Evolutionary conservation across 2,329 filamentous ascomycete species (phyloP).

Genomic region (Cladosporium austrohemisphaericum): DNA sequence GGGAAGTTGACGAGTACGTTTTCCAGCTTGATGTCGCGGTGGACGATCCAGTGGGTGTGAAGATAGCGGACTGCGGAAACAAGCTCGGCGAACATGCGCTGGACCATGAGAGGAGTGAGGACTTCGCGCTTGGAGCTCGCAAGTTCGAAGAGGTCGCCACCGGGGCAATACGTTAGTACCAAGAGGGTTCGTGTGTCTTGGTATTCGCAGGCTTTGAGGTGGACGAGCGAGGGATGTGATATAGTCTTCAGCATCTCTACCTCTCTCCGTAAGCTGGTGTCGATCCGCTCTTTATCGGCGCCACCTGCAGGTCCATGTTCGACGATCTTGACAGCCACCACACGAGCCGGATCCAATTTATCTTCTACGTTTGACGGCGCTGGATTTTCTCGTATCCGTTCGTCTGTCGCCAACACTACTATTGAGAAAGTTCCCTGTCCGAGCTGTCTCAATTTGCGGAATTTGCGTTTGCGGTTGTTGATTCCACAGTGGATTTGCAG

Average conservation of each 20-base stretch:
- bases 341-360: constrained; percentile 63
- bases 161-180: constrained; percentile 86
- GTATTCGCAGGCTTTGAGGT: constrained; percentile 87
- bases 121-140: constrained; percentile 68
- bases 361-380: constrained; percentile 43
- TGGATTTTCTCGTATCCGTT: constrained; percentile 47
- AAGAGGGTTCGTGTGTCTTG: constrained; percentile 78
- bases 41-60: constrained; percentile 81
- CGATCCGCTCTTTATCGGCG: constrained; percentile 86
- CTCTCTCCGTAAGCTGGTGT: constrained; percentile 90
- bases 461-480: constrained; percentile 72
- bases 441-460: constrained; percentile 74
- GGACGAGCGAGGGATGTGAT: constrained; percentile 83
- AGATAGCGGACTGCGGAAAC: constrained; percentile 82
- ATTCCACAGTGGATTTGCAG: constrained; percentile 50
- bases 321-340: constrained; percentile 93
- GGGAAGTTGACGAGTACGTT: constrained; percentile 91
- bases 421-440: constrained; percentile 95
- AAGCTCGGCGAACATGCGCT: constrained; percentile 85
- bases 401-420: constrained; percentile 84
- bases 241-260: constrained; percentile 88
- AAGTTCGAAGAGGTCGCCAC: constrained; percentile 91
- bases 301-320: constrained; percentile 92
- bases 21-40: constrained; percentile 96
- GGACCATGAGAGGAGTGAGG: constrained; percentile 65